These are phyloP conservation scores for Sphagnum fallax DNA, from an alignment of 228 moss, liverwort and hornwort genomes.

Conservation along the genomic window DNA sequence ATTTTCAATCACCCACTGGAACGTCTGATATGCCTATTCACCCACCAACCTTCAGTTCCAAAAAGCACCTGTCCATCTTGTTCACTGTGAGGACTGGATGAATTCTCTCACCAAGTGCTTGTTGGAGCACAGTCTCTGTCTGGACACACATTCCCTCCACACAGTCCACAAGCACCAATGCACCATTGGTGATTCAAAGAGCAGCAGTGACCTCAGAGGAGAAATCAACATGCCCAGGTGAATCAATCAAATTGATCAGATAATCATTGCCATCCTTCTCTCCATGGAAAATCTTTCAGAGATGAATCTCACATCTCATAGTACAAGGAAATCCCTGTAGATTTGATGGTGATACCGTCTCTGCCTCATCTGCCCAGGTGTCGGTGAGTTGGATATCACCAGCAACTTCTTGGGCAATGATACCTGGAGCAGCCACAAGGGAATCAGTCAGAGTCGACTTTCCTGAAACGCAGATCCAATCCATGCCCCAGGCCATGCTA, in stretches of 20 bases:
- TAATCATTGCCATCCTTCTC: background rate
- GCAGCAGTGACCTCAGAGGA: background rate
- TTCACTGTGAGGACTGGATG: constrained; percentile 3
- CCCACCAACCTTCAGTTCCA: constrained; percentile 13
- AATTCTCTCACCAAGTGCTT: background rate
- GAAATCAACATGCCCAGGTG: too few relatives aligned
- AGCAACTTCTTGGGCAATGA: too few relatives aligned
- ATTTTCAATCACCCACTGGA: constrained; percentile 20
- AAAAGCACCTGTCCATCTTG: constrained; percentile 23
- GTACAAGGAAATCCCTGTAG: too few relatives aligned
- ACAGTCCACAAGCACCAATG: background rate
- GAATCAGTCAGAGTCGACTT: too few relatives aligned
- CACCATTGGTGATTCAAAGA: background rate
- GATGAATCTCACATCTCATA: background rate
- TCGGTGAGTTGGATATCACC: background rate
- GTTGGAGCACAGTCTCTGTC: constrained; percentile 1
- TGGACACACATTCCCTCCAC: background rate
- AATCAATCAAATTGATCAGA: constrained; percentile 2
- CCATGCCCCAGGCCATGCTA: too few relatives aligned
- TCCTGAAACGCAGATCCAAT: background rate
- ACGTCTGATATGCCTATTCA: constrained; percentile 20
- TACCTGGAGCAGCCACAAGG: too few relatives aligned
- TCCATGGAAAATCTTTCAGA: background rate
- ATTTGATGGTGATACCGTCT: too few relatives aligned
- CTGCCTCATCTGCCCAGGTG: background rate